These are phyloP conservation scores for Malassezia slooffiae DNA, from an alignment of 1,284 basidiomycete species.

Conservation along the genomic window DNA sequence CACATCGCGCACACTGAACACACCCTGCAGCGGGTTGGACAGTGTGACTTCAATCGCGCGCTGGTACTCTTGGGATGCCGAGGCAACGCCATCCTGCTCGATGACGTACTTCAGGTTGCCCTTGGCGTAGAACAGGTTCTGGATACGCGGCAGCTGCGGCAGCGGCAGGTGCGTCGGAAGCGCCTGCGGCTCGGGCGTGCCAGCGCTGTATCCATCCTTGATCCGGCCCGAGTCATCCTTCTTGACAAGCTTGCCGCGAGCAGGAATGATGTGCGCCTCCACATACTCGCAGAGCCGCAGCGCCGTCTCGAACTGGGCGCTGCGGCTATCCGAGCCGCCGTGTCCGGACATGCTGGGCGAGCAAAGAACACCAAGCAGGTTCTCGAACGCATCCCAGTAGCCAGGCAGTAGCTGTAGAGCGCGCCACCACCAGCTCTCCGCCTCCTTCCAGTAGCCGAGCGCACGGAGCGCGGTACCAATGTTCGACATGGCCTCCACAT, in stretches of 20 bases:
- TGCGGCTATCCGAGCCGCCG: not conserved
- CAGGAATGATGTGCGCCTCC: conserved; percentile 26
- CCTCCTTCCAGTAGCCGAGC: conserved; percentile 47
- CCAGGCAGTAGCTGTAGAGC: conserved; percentile 49
- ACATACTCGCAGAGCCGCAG: conserved; percentile 47
- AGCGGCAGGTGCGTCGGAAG: conserved; percentile 36
- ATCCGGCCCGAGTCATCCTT: not conserved
- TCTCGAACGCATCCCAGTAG: conserved; percentile 50
- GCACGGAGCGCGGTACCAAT: conserved; percentile 52
- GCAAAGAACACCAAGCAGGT: conserved; percentile 49
- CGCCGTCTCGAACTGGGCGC: conserved; percentile 45
- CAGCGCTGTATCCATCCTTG: not conserved
- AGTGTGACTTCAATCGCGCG: conserved; percentile 44
- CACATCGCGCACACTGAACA: conserved; percentile 31
- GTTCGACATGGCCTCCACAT: conserved; percentile 49
- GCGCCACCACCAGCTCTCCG: conserved; percentile 51
- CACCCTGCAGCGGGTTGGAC: conserved; percentile 19
- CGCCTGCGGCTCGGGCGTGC: conserved; percentile 14
- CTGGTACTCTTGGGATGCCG: conserved; percentile 47
- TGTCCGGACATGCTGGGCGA: conserved; percentile 20
- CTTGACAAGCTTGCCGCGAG: not conserved
- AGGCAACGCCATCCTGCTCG: conserved; percentile 22
- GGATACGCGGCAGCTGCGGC: conserved; percentile 48
- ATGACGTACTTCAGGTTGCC: conserved; percentile 48
- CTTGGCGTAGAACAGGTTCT: conserved; percentile 50